Percentiles rank a stretch among this genome's conserved stretches.
Evolutionary conservation across 1,139 yeast genomes (phyloP).

Genomic region (Lodderomyces theae): DNA sequence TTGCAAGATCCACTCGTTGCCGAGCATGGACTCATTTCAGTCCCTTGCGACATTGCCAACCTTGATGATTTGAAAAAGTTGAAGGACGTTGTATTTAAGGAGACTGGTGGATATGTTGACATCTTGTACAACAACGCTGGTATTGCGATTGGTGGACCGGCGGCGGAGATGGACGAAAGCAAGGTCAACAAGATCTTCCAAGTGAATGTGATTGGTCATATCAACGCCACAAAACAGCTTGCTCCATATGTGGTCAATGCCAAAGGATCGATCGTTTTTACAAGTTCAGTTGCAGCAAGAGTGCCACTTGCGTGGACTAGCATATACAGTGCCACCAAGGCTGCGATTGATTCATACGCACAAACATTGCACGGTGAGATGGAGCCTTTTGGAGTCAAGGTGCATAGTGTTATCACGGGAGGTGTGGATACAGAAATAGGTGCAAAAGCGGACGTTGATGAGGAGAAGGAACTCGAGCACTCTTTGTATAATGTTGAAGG

Average conservation of each 20-base stretch:
- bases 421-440: slow-evolving; percentile 38
- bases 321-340: slow-evolving; percentile 41
- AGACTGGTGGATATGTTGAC: slow-evolving; percentile 31
- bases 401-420: slow-evolving; percentile 40
- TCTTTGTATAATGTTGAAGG: slow-evolving; percentile 31
- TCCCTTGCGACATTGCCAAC: slow-evolving; percentile 33
- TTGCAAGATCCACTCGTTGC: slow-evolving; percentile 28
- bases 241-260: slow-evolving; percentile 29
- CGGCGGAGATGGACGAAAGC: slow-evolving; percentile 29
- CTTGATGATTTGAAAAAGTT: slow-evolving; percentile 27
- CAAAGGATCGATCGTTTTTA: slow-evolving; percentile 37
- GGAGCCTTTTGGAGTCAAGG: slow-evolving; percentile 37
- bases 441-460: slow-evolving; percentile 8
- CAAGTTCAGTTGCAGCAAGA: slow-evolving; percentile 35
- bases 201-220: slow-evolving; percentile 40
- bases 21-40: slow-evolving; percentile 28
- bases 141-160: slow-evolving; percentile 30
- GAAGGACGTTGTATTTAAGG: slow-evolving; percentile 19
- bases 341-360: slow-evolving; percentile 75
- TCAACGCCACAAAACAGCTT: slow-evolving; percentile 34
- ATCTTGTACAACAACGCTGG: slow-evolving; percentile 38
- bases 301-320: slow-evolving; percentile 37
- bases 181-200: slow-evolving; percentile 25
- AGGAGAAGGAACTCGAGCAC: slow-evolving; percentile 9
- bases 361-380: slow-evolving; percentile 61